phyloP scores from a whole-genome alignment of 371 early-diverging fungal genomes.

The Mucor circinelloides region DNA sequence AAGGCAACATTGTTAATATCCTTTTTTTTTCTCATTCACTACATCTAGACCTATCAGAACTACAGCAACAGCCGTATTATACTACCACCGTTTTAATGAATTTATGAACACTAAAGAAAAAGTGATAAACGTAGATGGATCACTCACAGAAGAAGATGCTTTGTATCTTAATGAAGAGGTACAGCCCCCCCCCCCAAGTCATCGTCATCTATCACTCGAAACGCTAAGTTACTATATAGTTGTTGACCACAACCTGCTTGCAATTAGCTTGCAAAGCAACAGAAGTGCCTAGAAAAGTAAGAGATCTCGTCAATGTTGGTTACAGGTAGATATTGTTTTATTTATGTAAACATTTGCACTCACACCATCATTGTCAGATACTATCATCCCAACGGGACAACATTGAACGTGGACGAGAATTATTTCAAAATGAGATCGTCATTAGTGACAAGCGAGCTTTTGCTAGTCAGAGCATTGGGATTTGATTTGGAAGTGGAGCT shows the following conservation, averaged over 20 bases:
- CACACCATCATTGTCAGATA: constrained; percentile 21
- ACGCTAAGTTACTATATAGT: constrained; percentile 13
- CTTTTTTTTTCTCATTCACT: neutral
- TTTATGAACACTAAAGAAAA: constrained; percentile 32
- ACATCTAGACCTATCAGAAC: constrained; percentile 46
- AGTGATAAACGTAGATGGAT: constrained; percentile 12
- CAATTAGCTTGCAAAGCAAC: constrained; percentile 60
- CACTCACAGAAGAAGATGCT: constrained; percentile 22
- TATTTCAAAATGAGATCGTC: constrained; percentile 53
- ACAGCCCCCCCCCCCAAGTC: neutral
- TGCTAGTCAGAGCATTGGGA: constrained; percentile 48
- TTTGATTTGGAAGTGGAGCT: constrained; percentile 51
- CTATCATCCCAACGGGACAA: constrained; percentile 42
- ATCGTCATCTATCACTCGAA: neutral
- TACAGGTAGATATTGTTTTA: constrained; percentile 32
- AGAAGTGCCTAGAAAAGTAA: constrained; percentile 57
- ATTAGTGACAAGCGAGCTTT: constrained; percentile 45
- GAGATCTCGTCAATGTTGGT: constrained; percentile 62
- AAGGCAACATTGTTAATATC: neutral
- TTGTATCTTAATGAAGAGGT: constrained; percentile 42
- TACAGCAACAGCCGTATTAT: constrained; percentile 48
- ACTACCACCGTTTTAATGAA: constrained; percentile 46
- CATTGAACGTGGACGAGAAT: constrained; percentile 45
- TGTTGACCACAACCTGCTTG: constrained; percentile 54
- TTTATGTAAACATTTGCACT: neutral